These are phyloP conservation scores for Scenedesmus sp. DNA, from an alignment of 163 green algal genomes.

Conservation along the genomic window DNA sequence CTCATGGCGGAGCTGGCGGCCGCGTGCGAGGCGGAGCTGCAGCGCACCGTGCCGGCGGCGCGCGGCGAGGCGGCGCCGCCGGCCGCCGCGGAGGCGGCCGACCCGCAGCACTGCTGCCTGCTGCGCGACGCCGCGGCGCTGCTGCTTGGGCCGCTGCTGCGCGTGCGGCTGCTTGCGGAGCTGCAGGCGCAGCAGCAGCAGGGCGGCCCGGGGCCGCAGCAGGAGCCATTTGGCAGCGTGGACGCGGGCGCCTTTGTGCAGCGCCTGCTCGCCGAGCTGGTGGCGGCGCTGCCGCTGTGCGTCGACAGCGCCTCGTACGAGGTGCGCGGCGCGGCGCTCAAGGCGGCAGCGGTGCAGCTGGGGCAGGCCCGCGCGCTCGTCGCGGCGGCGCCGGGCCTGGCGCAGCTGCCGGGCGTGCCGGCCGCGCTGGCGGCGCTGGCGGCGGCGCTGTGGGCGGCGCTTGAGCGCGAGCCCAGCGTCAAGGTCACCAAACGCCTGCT, in stretches of 20 bases:
- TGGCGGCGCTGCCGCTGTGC: constrained; percentile 21
- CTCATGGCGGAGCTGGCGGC: background rate
- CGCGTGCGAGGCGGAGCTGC: constrained; percentile 23
- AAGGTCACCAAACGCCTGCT: constrained; percentile 47
- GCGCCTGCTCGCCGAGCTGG: constrained; percentile 39
- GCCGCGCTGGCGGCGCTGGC: constrained; percentile 4
- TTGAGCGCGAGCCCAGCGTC: constrained; percentile 30
- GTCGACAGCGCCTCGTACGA: constrained; percentile 55
- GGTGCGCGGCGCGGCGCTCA: constrained; percentile 62
- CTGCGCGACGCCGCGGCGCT: constrained; percentile 4
- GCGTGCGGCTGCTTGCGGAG: background rate
- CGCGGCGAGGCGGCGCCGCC: constrained; percentile 1
- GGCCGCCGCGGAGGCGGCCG: background rate
- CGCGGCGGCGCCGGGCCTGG: constrained; percentile 1
- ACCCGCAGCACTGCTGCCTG: constrained; percentile 34
- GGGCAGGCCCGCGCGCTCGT: constrained; percentile 30
- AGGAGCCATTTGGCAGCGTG: background rate
- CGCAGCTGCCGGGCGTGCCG: background rate
- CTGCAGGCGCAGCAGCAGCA: constrained; percentile 30
- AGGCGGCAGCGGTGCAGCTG: constrained; percentile 47
- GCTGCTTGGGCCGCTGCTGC: constrained; percentile 30
- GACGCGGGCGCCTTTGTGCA: constrained; percentile 10
- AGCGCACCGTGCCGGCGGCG: background rate
- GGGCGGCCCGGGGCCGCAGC: background rate
- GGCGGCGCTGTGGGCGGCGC: constrained; percentile 9